Evolutionary conservation across 2,329 filamentous ascomycete genomes (phyloP).

Genomic region (Ceratocystis harringtonii): DNA sequence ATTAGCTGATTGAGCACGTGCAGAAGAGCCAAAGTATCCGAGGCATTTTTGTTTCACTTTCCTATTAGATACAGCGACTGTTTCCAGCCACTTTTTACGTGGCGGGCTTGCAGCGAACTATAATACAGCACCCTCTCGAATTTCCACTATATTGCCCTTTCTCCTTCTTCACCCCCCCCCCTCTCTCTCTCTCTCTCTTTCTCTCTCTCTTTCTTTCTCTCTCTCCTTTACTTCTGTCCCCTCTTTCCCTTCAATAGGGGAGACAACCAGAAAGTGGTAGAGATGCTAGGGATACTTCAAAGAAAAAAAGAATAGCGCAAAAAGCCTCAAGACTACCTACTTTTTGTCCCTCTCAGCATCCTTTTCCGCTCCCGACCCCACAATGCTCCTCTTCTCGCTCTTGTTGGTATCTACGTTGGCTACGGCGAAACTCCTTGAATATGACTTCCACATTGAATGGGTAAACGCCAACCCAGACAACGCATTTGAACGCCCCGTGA

Average conservation of each 20-base stretch:
- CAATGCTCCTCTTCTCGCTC: slow-evolving; percentile 4
- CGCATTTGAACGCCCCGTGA: slow-evolving; percentile 45
- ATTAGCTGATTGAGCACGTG: no score
- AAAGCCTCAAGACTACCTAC: neutral
- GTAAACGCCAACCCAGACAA: slow-evolving; percentile 59
- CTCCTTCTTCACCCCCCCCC: neutral
- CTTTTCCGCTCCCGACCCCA: neutral
- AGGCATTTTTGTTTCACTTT: neutral
- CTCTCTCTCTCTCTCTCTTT: neutral
- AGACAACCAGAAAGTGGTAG: neutral
- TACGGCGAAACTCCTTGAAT: slow-evolving; percentile 35
- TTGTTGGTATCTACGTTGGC: slow-evolving; percentile 20
- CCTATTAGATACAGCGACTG: neutral
- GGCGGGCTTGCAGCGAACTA: no score
- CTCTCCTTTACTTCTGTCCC: no score
- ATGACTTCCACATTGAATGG: slow-evolving; percentile 59
- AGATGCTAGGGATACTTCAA: neutral
- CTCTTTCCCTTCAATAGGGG: neutral
- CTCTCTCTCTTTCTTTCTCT: no score
- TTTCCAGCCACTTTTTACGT: no score
- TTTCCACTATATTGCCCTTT: neutral
- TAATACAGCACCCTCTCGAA: neutral
- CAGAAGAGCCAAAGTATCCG: neutral
- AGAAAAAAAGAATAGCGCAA: neutral
- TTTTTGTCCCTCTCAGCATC: neutral